phyloP scores from a whole-genome alignment of 257 asterid genomes.

The Primulina tabacum region DNA sequence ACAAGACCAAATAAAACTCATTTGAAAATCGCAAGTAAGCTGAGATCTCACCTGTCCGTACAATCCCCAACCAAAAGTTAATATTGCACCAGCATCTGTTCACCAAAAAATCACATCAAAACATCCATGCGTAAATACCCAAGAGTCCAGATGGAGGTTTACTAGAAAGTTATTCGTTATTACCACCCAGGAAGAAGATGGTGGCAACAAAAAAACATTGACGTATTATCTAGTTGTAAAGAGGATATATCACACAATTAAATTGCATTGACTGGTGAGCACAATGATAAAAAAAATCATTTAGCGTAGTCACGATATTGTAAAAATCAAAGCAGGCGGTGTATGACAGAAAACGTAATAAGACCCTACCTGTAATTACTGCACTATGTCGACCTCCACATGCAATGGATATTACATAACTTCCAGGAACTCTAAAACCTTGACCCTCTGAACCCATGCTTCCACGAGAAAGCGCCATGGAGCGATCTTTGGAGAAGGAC shows the following conservation, averaged over 20 bases:
- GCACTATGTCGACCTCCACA: conserved; percentile 99
- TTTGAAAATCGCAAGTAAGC: not conserved
- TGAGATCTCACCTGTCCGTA: conserved; percentile 82
- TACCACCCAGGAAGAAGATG: not conserved
- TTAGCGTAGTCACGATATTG: not conserved
- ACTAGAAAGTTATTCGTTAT: not conserved
- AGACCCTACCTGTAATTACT: conserved; percentile 65
- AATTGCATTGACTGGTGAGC: not conserved
- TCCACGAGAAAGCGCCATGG: conserved; percentile 56
- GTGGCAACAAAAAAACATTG: not conserved
- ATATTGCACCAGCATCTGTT: conserved; percentile 90
- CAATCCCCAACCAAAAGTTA: conserved; percentile 97
- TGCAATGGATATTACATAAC: conserved; percentile 76
- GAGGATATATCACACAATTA: too few species aligned
- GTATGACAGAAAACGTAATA: not conserved
- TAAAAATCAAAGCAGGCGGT: not conserved
- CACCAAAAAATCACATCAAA: conserved; percentile 24
- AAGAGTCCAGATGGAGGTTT: conserved; percentile 2
- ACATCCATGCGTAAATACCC: conserved; percentile 11
- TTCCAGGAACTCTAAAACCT: conserved; percentile 71
- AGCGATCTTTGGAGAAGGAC: conserved; percentile 48
- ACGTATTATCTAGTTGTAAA: too few species aligned
- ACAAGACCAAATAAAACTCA: conserved; percentile 22
- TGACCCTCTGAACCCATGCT: conserved; percentile 55
- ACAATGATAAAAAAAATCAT: not conserved